Evolutionary conservation across 2,329 filamentous ascomycete genomes (phyloP).

Genomic region (Ophiostoma piceae): DNA sequence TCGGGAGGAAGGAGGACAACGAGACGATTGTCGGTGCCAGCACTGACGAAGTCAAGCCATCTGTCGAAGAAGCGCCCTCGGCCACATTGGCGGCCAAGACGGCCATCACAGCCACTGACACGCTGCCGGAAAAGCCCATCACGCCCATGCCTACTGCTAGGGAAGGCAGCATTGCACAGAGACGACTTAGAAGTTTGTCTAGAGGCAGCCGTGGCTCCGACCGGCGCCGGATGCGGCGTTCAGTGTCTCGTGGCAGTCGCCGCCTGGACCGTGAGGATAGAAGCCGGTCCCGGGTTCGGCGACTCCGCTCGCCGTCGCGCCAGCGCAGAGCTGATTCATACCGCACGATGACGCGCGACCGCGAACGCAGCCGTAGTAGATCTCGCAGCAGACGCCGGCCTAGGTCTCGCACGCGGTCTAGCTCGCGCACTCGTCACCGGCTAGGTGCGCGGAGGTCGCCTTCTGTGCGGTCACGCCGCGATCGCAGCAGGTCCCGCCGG

Average conservation of each 20-base stretch:
- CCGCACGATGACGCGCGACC: slow-evolving; percentile 14
- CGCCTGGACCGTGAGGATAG: slow-evolving; percentile 19
- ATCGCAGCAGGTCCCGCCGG: neutral
- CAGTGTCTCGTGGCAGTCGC: slow-evolving; percentile 31
- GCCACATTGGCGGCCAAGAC: neutral
- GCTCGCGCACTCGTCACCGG: neutral
- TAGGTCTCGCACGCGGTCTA: slow-evolving; percentile 20
- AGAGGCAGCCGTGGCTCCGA: slow-evolving; percentile 29
- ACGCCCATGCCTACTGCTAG: neutral
- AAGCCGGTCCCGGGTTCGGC: slow-evolving; percentile 21
- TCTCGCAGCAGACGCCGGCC: slow-evolving; percentile 16
- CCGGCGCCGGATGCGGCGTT: slow-evolving; percentile 26
- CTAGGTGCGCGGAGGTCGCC: slow-evolving; percentile 15
- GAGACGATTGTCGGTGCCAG: no score
- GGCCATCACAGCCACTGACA: neutral
- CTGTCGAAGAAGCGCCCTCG: neutral
- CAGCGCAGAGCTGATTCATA: slow-evolving; percentile 20
- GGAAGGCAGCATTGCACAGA: neutral
- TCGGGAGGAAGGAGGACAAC: neutral
- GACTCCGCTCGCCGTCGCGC: slow-evolving; percentile 23
- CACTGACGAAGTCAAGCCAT: neutral
- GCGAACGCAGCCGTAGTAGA: slow-evolving; percentile 21
- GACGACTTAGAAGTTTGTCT: slow-evolving; percentile 31
- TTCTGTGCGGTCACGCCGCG: neutral
- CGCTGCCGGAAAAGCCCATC: neutral